Evolutionary conservation across 2,329 filamentous ascomycete species (phyloP).

Genomic region (Aspergillus novoparasiticus): DNA sequence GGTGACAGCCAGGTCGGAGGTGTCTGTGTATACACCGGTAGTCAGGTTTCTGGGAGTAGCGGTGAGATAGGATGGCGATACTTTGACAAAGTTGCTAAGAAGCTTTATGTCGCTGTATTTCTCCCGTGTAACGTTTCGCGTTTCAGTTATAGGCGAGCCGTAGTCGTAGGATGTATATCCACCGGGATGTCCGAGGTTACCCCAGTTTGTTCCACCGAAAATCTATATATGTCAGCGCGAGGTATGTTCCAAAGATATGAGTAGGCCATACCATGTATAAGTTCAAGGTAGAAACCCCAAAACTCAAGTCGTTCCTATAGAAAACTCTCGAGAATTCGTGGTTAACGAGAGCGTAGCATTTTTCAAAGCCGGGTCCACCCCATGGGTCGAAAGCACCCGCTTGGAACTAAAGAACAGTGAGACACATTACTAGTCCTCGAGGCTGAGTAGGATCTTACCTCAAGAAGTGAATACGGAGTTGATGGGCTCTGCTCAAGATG

Average conservation of each 20-base stretch:
- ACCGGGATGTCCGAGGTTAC: constrained; percentile 71
- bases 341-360: constrained; percentile 67
- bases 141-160: constrained; percentile 67
- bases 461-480: constrained; percentile 67
- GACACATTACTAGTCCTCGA: background rate
- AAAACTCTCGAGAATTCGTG: constrained; percentile 77
- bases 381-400: constrained; percentile 74
- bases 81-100: constrained; percentile 72
- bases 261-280: constrained; percentile 67
- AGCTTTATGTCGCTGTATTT: constrained; percentile 82
- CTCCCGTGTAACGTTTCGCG: constrained; percentile 67
- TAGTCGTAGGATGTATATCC: constrained; percentile 67
- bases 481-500: constrained; percentile 65
- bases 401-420: constrained; percentile 57
- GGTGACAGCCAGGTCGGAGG: constrained; percentile 60
- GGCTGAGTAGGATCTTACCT: constrained; percentile 39
- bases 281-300: constrained; percentile 69
- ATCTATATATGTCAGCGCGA: constrained; percentile 44
- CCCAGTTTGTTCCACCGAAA: constrained; percentile 82
- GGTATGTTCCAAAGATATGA: background rate
- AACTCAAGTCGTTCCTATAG: constrained; percentile 73
- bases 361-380: constrained; percentile 70
- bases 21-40: constrained; percentile 53
- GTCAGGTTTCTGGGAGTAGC: constrained; percentile 54
- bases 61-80: constrained; percentile 69